Evolutionary conservation across 108 stramenopile genomes (phyloP).

Genomic region (Nitzschia inconspicua): DNA sequence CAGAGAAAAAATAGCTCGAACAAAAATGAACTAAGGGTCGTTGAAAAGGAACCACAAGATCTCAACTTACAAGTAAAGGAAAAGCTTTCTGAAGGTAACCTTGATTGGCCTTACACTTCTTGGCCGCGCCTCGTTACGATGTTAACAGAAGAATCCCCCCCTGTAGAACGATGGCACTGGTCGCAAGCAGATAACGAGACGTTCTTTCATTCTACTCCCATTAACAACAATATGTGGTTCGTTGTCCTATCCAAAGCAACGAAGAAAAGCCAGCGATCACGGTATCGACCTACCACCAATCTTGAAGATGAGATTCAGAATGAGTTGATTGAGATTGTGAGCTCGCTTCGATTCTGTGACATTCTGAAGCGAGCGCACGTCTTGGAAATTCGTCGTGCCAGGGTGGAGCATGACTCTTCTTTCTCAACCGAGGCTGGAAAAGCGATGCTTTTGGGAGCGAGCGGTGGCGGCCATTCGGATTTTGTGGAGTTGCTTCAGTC

Average conservation of each 20-base stretch:
- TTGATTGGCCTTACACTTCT: constrained; percentile 5
- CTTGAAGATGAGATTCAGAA: background rate
- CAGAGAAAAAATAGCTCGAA: background rate
- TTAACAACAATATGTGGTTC: constrained; percentile 1
- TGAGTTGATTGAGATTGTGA: background rate
- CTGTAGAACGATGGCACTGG: background rate
- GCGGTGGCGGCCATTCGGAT: no score
- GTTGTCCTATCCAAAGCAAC: no score
- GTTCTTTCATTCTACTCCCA: background rate
- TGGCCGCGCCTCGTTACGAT: background rate
- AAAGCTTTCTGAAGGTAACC: background rate
- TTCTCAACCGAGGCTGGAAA: no score
- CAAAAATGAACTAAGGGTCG: background rate
- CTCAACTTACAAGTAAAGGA: no score
- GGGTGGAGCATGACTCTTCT: background rate
- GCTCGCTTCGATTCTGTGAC: constrained; percentile 1
- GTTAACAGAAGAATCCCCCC: background rate
- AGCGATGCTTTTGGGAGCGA: no score
- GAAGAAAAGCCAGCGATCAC: no score
- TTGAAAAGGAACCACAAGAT: no score
- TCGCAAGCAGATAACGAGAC: constrained; percentile 2
- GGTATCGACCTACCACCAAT: no score
- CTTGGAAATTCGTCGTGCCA: background rate
- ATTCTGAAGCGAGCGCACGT: background rate
- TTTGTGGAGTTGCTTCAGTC: constrained; percentile 1